phyloP scores from a whole-genome alignment of 345 rosid genomes.

The Euphorbia peplus region DNA sequence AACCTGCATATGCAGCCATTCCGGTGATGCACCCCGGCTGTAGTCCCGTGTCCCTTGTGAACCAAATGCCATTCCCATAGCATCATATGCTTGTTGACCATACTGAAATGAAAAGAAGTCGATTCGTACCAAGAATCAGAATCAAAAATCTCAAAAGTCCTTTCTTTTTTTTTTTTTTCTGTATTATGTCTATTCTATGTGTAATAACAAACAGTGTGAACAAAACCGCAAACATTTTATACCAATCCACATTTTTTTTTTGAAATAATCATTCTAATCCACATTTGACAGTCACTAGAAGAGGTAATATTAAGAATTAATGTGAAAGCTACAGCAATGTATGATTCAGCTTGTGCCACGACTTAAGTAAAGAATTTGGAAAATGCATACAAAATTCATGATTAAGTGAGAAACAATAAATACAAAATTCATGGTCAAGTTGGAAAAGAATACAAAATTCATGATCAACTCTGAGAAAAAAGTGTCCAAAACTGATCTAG shows the following conservation, averaged over 20 bases:
- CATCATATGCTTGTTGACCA: constrained; percentile 61
- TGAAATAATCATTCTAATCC: too few species aligned
- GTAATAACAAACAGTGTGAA: background rate
- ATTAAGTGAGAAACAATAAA: background rate
- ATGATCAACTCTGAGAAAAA: background rate
- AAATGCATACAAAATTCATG: background rate
- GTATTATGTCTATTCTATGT: background rate
- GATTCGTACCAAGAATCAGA: constrained; percentile 1
- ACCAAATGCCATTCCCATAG: constrained; percentile 52
- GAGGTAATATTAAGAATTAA: too few species aligned
- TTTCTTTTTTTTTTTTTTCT: too few species aligned
- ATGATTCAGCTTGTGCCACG: background rate
- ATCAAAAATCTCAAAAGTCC: background rate
- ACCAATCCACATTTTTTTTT: constrained; percentile 5
- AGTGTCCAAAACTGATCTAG: background rate
- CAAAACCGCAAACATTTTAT: constrained; percentile 9
- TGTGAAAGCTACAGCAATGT: background rate
- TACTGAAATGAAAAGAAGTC: constrained; percentile 41
- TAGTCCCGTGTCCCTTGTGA: constrained; percentile 64
- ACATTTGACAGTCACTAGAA: too few species aligned
- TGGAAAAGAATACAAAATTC: background rate
- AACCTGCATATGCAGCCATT: constrained; percentile 91
- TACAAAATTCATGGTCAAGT: background rate
- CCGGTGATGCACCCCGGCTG: constrained; percentile 61
- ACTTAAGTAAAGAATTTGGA: background rate